A percentile compares a stretch with the other conserved stretches of the same genome.
These are phyloP conservation scores for Edaphochlamys debaryana DNA, from an alignment of 139 green algal genomes.

Conservation along the genomic window DNA sequence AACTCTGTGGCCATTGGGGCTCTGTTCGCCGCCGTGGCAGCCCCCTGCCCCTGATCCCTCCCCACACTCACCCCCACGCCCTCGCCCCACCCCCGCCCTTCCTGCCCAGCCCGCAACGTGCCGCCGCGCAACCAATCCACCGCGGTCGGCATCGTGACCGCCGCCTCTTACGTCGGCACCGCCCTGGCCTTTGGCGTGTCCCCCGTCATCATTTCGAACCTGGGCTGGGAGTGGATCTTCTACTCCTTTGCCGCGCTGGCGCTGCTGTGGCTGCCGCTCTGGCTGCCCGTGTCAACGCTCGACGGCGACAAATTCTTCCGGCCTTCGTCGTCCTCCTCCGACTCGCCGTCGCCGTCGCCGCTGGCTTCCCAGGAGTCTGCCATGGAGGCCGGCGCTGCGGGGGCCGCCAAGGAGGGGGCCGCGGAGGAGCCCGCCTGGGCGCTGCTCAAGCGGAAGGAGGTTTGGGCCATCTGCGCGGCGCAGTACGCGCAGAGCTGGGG, in stretches of 20 bases:
- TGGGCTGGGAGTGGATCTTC: slow-evolving; percentile 77
- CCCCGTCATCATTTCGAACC: slow-evolving; percentile 68
- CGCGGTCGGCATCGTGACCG: slow-evolving; percentile 76
- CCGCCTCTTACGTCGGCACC: slow-evolving; percentile 78
- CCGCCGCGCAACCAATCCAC: slow-evolving; percentile 62
- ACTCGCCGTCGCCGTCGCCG: background rate
- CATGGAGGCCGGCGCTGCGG: slow-evolving; percentile 4
- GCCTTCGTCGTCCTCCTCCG: background rate
- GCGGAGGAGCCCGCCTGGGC: slow-evolving; percentile 29
- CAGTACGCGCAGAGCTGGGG: slow-evolving; percentile 78
- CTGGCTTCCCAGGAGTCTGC: background rate
- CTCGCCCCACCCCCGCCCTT: background rate
- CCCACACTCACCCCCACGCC: background rate
- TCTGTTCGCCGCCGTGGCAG: background rate
- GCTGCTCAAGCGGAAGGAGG: slow-evolving; percentile 61
- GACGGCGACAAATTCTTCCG: slow-evolving; percentile 4
- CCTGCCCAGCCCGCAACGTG: slow-evolving; percentile 56
- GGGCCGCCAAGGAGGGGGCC: background rate
- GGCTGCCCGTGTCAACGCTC: slow-evolving; percentile 54
- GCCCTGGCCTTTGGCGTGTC: slow-evolving; percentile 74
- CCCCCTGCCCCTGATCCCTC: background rate
- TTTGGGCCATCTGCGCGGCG: slow-evolving; percentile 79
- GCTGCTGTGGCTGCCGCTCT: slow-evolving; percentile 76
- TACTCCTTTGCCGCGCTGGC: slow-evolving; percentile 74
- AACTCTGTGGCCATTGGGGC: no score